Evolutionary conservation across 2,329 filamentous ascomycete species (phyloP), one percentile per base, ranked within the genome.

Genomic region (Zymoseptoria crescenta): DNA sequence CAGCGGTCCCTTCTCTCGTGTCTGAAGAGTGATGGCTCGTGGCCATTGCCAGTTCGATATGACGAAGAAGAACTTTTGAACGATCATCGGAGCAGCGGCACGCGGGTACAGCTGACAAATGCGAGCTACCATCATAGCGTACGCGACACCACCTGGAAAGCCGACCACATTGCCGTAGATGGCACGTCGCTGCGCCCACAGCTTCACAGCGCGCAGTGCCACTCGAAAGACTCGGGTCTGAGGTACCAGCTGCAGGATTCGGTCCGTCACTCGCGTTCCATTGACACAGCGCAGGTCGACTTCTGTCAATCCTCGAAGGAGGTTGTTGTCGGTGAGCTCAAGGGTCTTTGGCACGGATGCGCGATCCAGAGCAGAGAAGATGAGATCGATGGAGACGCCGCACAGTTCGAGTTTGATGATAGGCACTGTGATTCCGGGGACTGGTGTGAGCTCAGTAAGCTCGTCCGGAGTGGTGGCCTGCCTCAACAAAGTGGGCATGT

Each of bases 91-190:
- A 19, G 89, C 89, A 8, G 91, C 89, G 6, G 94, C 94, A 71
- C 91, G 91, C 13, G 94, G 94, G 69, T 97, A 99, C 16, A 99
- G 82, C 74, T 99, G 94, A 74, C 94, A 97, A 49, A 97, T 89
- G 64, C 94, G 84, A 55, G 94, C 94, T 28, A 97, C 92, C 70
- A 99, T 83, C 88, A 99, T 96, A 10, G 93, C 94, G 91, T 93
- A 99, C 4, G 94, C 94, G 49, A 99, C 92, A 75, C 94, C 94
- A 67, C 94, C 94, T 1, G 94, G 94, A 67, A 94, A 99, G 27
- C 94, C 94, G 74, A 96, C 91, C 64, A 97, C 92, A 69, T 96
- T 96, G 64, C 91, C 91, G 72, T 97, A 97, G 53, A 97, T 91
- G 24, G 89, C 94, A 62, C 93, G 88, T 79, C 81, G 85, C 71